Conservation (phyloP, 192 early-diverging fungal species). For the Coemansia sp. region DNA sequence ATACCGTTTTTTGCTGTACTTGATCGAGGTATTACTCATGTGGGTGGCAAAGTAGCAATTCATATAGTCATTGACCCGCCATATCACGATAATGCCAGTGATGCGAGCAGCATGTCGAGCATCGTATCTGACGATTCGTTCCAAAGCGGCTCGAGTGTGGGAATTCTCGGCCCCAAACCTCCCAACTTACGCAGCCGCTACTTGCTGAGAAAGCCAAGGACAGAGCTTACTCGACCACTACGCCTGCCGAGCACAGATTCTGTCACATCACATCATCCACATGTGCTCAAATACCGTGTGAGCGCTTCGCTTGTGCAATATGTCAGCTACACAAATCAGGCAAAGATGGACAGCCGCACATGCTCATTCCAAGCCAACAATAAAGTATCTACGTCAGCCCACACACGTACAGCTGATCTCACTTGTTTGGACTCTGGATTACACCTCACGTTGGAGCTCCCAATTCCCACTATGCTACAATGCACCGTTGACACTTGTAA, state of each 20-base stretch:
- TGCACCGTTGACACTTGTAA: not conserved
- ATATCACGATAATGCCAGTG: not conserved
- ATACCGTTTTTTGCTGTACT: not conserved
- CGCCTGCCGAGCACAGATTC: not conserved
- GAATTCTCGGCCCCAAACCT: not conserved
- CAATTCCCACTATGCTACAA: not conserved
- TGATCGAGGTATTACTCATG: not conserved
- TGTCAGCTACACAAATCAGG: not conserved
- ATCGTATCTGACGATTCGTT: not conserved
- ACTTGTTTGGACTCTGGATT: not conserved
- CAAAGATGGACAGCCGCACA: not conserved
- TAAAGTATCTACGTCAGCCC: not conserved
- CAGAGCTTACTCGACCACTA: not conserved
- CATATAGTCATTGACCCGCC: conserved; percentile 1
- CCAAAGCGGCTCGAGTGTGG: not conserved
- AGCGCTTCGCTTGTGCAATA: not conserved
- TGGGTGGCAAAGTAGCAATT: not conserved
- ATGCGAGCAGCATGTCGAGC: not conserved
- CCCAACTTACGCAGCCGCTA: not conserved
- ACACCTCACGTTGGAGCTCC: not conserved
- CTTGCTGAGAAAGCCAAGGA: not conserved
- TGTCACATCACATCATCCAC: not conserved
- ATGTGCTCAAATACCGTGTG: not conserved
- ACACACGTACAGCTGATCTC: not conserved
- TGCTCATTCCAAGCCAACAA: not conserved